phyloP scores from a whole-genome alignment of 768 basidiomycete species.

The Calocybe gangraenosa region DNA sequence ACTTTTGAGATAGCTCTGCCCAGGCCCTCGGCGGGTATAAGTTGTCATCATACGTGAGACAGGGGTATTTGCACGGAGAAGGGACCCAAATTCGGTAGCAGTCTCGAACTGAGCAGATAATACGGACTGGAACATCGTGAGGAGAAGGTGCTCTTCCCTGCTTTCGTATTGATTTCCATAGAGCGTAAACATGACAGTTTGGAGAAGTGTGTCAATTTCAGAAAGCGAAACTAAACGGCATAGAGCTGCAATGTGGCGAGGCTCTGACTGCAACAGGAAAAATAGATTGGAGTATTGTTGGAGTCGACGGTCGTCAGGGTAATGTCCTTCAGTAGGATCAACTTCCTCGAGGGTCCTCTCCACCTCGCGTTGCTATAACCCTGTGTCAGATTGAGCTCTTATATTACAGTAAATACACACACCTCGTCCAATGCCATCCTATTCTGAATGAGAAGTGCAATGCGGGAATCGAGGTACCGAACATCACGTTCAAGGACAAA shows the following conservation, averaged over 20 bases:
- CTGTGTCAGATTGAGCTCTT: conserved; percentile 12
- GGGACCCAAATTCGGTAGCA: conserved; percentile 97
- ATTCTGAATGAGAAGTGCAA: conserved; percentile 97
- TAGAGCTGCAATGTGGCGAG: conserved; percentile 92
- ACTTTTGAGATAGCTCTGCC: conserved; percentile 97
- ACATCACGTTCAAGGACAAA: conserved; percentile 99
- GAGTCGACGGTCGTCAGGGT: conserved; percentile 90
- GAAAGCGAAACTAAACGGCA: conserved; percentile 94
- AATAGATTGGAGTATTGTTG: conserved; percentile 98
- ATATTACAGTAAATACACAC: conserved; percentile 22
- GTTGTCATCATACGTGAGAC: conserved; percentile 99
- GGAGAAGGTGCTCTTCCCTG: conserved; percentile 93
- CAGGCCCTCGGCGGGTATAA: conserved; percentile 96
- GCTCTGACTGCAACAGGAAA: conserved; percentile 97
- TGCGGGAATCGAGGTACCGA: conserved; percentile 94
- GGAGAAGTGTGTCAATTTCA: conserved; percentile 97
- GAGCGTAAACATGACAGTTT: conserved; percentile 99
- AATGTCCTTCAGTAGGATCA: conserved; percentile 87
- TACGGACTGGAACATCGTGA: conserved; percentile 99
- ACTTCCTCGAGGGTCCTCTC: conserved; percentile 94
- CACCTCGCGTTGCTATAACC: conserved; percentile 82
- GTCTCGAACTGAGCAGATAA: conserved; percentile 99
- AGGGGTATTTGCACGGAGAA: conserved; percentile 97
- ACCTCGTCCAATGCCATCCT: conserved; percentile 96
- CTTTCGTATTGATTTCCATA: conserved; percentile 99